Evolutionary conservation across 2,329 filamentous ascomycete genomes (phyloP).

Genomic region (Exophiala spinifera): DNA sequence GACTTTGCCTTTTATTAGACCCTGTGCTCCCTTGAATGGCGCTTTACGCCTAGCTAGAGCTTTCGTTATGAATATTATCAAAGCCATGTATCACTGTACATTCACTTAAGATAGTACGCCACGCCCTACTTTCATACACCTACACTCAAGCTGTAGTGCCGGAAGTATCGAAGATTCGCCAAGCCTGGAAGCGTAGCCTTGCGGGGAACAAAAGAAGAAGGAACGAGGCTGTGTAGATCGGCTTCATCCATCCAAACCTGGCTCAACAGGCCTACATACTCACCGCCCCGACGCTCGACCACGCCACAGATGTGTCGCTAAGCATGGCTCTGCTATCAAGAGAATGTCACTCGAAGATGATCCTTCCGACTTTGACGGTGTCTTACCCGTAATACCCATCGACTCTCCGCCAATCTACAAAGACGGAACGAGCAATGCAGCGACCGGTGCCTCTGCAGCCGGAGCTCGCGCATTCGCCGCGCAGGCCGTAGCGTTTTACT

Average conservation of each 20-base stretch:
- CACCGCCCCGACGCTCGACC: too few species aligned
- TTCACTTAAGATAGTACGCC: too few species aligned
- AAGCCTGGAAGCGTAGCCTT: background rate
- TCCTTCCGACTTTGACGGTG: constrained; percentile 27
- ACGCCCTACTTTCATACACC: too few species aligned
- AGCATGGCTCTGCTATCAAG: constrained; percentile 17
- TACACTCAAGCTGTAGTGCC: too few species aligned
- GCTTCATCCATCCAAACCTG: too few species aligned
- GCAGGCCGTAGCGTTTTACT: constrained; percentile 85
- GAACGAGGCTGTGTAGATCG: background rate
- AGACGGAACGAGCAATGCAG: constrained; percentile 57
- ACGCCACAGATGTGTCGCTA: background rate
- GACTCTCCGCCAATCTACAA: constrained; percentile 31
- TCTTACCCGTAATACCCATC: constrained; percentile 20
- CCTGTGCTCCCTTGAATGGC: background rate
- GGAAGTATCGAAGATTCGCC: background rate
- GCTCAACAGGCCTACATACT: too few species aligned
- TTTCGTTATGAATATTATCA: too few species aligned
- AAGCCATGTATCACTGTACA: too few species aligned
- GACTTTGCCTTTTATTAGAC: background rate
- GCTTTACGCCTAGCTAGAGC: background rate
- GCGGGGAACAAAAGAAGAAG: background rate
- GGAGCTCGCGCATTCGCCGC: constrained; percentile 79
- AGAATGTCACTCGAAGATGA: constrained; percentile 28
- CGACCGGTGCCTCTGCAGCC: constrained; percentile 77